Percentiles rank a stretch among this genome's conserved stretches.
phyloP scores from a whole-genome alignment of 805 yeast species.

The Millerozyma acaciae region DNA sequence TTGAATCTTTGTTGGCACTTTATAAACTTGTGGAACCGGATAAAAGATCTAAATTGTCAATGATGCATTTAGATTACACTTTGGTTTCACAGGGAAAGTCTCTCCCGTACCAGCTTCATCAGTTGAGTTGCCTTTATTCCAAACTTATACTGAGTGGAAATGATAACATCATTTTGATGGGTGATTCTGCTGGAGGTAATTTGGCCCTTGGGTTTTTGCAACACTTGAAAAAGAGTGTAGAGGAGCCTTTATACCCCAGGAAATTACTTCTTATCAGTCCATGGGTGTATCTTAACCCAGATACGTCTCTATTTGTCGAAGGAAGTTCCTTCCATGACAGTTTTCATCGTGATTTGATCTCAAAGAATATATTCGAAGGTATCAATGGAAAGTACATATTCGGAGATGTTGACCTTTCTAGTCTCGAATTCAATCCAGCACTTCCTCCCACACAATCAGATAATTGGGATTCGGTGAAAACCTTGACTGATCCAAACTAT shows the following conservation, averaged over 20 bases:
- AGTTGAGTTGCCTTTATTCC: slow-evolving; percentile 25
- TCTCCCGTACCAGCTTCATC: slow-evolving; percentile 30
- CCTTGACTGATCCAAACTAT: slow-evolving; percentile 20
- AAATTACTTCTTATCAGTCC: slow-evolving; percentile 31
- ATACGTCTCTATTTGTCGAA: slow-evolving; percentile 15
- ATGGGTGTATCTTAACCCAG: slow-evolving; percentile 33
- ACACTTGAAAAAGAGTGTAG: slow-evolving; percentile 14
- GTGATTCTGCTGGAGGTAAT: slow-evolving; percentile 44
- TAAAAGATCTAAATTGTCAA: slow-evolving; percentile 14
- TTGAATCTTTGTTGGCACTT: slow-evolving; percentile 25
- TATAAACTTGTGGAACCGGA: slow-evolving; percentile 25
- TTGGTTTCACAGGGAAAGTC: slow-evolving; percentile 27
- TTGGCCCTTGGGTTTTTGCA: slow-evolving; percentile 29
- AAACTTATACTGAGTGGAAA: slow-evolving; percentile 18
- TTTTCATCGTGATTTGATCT: slow-evolving; percentile 16
- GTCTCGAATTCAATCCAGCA: slow-evolving; percentile 23
- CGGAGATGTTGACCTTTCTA: slow-evolving; percentile 12
- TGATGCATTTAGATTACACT: slow-evolving; percentile 29
- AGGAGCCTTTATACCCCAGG: slow-evolving; percentile 20
- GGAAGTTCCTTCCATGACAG: slow-evolving; percentile 36
- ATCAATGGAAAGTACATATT: slow-evolving; percentile 1
- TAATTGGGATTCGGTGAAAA: slow-evolving; percentile 33
- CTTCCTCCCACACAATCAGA: slow-evolving; percentile 15
- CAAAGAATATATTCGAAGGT: slow-evolving; percentile 8
- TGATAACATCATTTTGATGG: slow-evolving; percentile 30